Base-by-base conservation (phyloP, 257 asterid species). In the Ilex aquifolium region DNA sequence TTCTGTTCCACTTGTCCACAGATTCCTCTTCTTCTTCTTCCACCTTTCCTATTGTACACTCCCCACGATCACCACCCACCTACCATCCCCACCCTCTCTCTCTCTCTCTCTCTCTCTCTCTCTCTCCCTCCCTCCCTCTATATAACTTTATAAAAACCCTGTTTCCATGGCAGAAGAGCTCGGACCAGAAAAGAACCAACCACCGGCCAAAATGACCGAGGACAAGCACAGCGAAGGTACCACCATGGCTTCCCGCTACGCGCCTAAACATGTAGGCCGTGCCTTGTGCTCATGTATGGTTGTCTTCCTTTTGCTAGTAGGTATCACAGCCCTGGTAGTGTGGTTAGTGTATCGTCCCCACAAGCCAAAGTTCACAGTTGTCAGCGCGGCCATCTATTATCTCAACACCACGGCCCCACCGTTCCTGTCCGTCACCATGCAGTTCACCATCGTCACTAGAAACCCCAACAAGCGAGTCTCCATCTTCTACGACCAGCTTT, bases 311-410 rank as follows among this genome's bases (percentile, higher is more conserved):
- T 2, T 85, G 52, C 30, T 85, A 27, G 83, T 72, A 46, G 86
- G 76, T 29, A 58, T 79, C 65, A 57, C 82, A 58, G 74, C 68
- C 7, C 87, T 87, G 66, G 71, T 71, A 4, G 40, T 77, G 44
- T 87, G 88, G 90, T 39, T 87, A 17, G 64, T 87, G 10, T 82
- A 79, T 56, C 85, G 86, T 42, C 10, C 46, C 5, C 46, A 42
- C 46, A 4, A 10, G 5, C 46, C 46, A 4, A 5, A 42, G 46
- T 42, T 42, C 46, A 42, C 46, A 10, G 10, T 42, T 5, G 46
- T 42, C 46, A 10, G 10, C 46, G 46, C 46, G 5, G 46, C 10
- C 46, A 10, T 42, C 10, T 42, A 42, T 10, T 5, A 42, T 10
- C 46, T 42, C 10, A 42, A 42, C 46, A 42, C 46, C 46, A 42